Percentiles rank a stretch among this genome's conserved stretches.
Conservation (phyloP, 192 early-diverging fungal genomes). For the Linnemannia zychae region DNA sequence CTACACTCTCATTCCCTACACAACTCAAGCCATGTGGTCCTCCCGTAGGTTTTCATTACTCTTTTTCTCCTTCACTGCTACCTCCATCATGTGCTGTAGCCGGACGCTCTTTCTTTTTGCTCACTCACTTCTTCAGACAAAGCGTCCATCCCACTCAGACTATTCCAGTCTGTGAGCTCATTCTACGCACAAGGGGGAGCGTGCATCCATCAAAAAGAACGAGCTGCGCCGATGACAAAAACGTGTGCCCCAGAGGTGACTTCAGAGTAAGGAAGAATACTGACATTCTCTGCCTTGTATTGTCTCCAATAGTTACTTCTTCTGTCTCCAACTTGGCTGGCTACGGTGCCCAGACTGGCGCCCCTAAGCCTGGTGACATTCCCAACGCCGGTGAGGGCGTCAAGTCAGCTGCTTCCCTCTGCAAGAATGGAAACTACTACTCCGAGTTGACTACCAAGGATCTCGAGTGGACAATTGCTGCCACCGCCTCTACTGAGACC, state of each 20-base stretch:
- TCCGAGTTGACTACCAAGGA: conserved; percentile 68
- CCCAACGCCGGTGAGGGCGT: conserved; percentile 52
- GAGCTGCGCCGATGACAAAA: background rate
- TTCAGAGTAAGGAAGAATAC: background rate
- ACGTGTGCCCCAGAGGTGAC: background rate
- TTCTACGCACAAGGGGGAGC: background rate
- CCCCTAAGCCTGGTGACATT: conserved; percentile 49
- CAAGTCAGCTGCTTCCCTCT: conserved; percentile 49
- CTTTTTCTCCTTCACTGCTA: background rate
- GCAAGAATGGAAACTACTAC: conserved; percentile 61
- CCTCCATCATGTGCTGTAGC: no score
- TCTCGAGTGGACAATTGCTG: conserved; percentile 76
- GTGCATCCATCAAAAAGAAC: background rate
- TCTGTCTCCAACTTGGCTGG: conserved; percentile 38
- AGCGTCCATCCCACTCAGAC: conserved; percentile 6
- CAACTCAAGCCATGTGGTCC: conserved; percentile 43
- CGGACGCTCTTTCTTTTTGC: background rate
- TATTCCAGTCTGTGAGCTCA: background rate
- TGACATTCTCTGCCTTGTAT: background rate
- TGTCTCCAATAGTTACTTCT: conserved; percentile 14
- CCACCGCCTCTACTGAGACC: conserved; percentile 87
- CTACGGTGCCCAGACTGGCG: conserved; percentile 16
- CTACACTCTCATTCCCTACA: background rate
- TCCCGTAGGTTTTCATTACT: conserved; percentile 40
- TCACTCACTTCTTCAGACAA: background rate